Evolutionary conservation across 345 rosid species (phyloP), one percentile per base, ranked within the genome.

Genomic region (Eutrema yunnanense): DNA sequence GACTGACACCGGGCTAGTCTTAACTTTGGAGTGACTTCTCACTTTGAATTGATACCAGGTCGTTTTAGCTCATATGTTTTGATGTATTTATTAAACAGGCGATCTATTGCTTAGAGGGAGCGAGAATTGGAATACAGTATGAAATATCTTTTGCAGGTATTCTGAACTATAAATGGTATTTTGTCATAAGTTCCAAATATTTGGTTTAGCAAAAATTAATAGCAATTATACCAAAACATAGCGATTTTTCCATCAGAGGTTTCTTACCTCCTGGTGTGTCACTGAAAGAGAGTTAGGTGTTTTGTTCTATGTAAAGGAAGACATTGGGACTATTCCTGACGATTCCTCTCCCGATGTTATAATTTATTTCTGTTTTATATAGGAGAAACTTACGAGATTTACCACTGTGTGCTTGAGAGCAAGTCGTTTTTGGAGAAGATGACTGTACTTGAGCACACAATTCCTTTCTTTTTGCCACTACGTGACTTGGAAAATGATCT

Each of bases 91-190:
- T 65, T 49, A 22, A 78, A 76, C 92, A 95, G 97, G 84, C 92
- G 64, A 87, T 95, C 46, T 89, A 85, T 79, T 88, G 96, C 75
- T 71, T 92, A 79, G 97, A 90, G 73, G 96, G 99, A 55, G 85
- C 89, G 33, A 87, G 99, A 78, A 88, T 95, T 68, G 99, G 99
- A 65, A 88, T 95, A 72, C 92, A 80, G 80, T 95, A 88, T 69
- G 97, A 90, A 85, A 90, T 96, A 33, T 82, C 93, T 80, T 87
- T 79, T 81, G 99, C 99, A 84, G 99, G 99, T 90, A 83, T 42
- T 52, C 43, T 36, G 22, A 68, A 54, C 41, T 44, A 30, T 30
- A 7, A 32, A 27, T 55, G 42, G 26, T 4, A 27, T 38, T 29
- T 57, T 34, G 1, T 42, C 7, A 1, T 9, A 51, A 16, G 44